Evolutionary conservation across 192 early-diverging fungal species (phyloP).

Genomic region (Coemansia sp.): DNA sequence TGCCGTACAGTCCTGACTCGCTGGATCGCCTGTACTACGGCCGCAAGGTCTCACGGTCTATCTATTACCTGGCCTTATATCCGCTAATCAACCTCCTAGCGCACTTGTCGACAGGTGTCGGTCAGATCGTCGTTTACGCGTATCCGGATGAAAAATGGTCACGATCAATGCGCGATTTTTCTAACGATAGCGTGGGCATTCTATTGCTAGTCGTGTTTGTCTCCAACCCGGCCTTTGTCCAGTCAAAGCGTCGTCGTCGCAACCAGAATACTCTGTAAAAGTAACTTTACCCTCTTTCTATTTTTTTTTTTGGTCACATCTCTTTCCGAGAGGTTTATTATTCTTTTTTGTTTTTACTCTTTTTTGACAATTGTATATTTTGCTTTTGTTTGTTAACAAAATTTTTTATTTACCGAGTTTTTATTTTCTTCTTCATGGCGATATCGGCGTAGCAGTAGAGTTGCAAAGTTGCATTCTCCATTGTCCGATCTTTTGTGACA

Average conservation of each 20-base stretch:
- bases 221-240: slow-evolving; percentile 57
- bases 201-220: slow-evolving; percentile 53
- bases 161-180: slow-evolving; percentile 48
- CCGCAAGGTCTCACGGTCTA: slow-evolving; percentile 56
- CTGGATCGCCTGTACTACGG: slow-evolving; percentile 56
- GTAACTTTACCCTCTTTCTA: background rate
- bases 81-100: slow-evolving; percentile 53
- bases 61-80: slow-evolving; percentile 56
- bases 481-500: slow-evolving; percentile 42
- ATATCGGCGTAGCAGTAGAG: slow-evolving; percentile 15
- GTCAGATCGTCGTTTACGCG: slow-evolving; percentile 53
- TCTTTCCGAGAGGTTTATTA: background rate
- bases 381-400: background rate
- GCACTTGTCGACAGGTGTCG: slow-evolving; percentile 47
- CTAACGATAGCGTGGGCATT: slow-evolving; percentile 57
- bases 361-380: background rate
- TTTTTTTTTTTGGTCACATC: background rate
- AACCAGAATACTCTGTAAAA: slow-evolving; percentile 20
- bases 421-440: background rate
- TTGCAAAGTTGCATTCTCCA: slow-evolving; percentile 45
- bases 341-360: background rate
- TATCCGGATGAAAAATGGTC: slow-evolving; percentile 50
- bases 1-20: slow-evolving; percentile 45
- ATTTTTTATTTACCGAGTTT: no score
- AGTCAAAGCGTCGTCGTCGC: slow-evolving; percentile 36